Base-by-base conservation (phyloP, 306 rosid genomes). In the Glycine latifolia region DNA sequence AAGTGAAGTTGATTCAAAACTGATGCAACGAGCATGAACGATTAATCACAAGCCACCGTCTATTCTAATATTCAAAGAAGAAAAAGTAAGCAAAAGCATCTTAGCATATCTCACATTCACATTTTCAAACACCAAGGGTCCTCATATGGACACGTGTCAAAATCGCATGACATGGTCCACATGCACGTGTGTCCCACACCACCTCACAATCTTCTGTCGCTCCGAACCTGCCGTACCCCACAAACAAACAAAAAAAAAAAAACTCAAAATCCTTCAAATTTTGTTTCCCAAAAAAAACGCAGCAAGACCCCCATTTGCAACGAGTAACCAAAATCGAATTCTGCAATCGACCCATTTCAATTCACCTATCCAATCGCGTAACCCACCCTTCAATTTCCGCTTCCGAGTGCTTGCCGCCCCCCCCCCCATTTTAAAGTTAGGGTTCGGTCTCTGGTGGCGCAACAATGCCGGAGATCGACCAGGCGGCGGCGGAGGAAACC, bases 391-490 rank as follows among this genome's bases (percentile, higher is more conserved):
- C 7, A 54, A 12, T 50, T 33, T 47, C 4, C 6, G 7, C 6
- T 66, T 10, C 41, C 26, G 11, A 10, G 7, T 10, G 3, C 10
- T 35, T 47, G 3, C 39, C 12, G 12, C 67, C 67, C 33, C 5
- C 20, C 20, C 20, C 20, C 20, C 20, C 20, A 26, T 6, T 20
- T 14, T 3, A 48, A 0, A 58, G 17, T 16, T 37, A 35, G 47
- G 49, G 86, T 84, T 84, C 89, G 86, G 8, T 84, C 86, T 87
- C 89, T 76, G 89, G 89, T 58, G 17, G 53, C 4, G 47, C 26
- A 54, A 44, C 37, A 0, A 87, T 87, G 90, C 90, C 90, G 81
- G 90, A 87, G 85, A 87, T 87, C 79, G 90, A 79, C 44, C 79
- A 56, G 4, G 17, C 10, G 48, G 71, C 37, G 16, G n/a, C 62